These are phyloP conservation scores for Bretschneidera sinensis DNA, from an alignment of 345 rosid species.

Conservation along the genomic window DNA sequence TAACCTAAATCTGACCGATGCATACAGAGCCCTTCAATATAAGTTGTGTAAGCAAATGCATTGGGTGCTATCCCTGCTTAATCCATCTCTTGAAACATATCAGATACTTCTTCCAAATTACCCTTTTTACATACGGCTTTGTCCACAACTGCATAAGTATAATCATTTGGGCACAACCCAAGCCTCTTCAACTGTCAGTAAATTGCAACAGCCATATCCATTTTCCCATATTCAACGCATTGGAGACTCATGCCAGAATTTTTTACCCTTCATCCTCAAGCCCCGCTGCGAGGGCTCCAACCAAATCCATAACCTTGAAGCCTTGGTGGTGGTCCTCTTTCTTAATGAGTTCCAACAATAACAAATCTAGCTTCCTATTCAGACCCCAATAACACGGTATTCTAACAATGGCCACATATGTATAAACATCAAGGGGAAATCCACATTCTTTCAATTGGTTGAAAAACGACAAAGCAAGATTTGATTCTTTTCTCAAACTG, in stretches of 20 bases:
- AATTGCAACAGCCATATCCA: slow-evolving; percentile 39
- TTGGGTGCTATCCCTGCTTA: slow-evolving; percentile 33
- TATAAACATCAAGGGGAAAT: slow-evolving; percentile 33
- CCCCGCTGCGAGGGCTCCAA: slow-evolving; percentile 29
- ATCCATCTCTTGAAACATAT: slow-evolving; percentile 42
- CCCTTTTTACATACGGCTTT: slow-evolving; percentile 63
- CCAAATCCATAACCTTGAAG: slow-evolving; percentile 39
- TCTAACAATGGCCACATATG: slow-evolving; percentile 42
- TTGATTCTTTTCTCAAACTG: slow-evolving; percentile 36
- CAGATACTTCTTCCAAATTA: slow-evolving; percentile 35
- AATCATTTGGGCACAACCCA: slow-evolving; percentile 43
- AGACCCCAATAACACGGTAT: slow-evolving; percentile 37
- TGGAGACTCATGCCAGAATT: slow-evolving; percentile 25
- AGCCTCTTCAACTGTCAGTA: slow-evolving; percentile 42
- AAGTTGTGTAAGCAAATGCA: slow-evolving; percentile 46
- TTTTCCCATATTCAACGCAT: slow-evolving; percentile 38
- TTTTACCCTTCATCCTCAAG: slow-evolving; percentile 19
- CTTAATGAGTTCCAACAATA: slow-evolving; percentile 39
- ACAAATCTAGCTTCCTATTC: slow-evolving; percentile 34
- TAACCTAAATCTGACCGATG: slow-evolving; percentile 40
- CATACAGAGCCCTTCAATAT: slow-evolving; percentile 61
- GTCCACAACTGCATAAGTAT: slow-evolving; percentile 50
- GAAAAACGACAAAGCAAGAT: slow-evolving; percentile 41
- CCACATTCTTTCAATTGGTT: slow-evolving; percentile 31
- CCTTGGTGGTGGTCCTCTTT: slow-evolving; percentile 22